Evolutionary conservation across 2,329 filamentous ascomycete species (phyloP).

Genomic region (Xylaria multiplex): DNA sequence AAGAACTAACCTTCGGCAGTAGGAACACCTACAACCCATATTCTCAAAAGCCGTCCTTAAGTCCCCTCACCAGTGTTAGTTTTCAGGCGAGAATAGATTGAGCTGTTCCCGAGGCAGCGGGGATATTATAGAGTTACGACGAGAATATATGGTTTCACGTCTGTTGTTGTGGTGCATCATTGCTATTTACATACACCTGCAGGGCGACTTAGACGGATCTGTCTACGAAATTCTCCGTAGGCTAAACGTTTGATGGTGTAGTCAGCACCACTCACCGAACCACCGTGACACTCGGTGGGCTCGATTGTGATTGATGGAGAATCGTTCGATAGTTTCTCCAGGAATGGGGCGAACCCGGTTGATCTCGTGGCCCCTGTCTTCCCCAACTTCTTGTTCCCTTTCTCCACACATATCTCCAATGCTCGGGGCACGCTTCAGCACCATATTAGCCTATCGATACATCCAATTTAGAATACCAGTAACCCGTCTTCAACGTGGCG

Average conservation of each 20-base stretch:
- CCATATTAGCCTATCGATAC: constrained; percentile 6
- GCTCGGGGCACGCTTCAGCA: constrained; percentile 13
- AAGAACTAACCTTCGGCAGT: no score
- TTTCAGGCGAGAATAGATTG: not conserved
- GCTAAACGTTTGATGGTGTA: constrained; percentile 26
- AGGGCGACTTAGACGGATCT: constrained; percentile 17
- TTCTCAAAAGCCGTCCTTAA: no score
- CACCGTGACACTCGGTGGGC: not conserved
- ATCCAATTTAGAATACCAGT: constrained; percentile 14
- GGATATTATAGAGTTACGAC: not conserved
- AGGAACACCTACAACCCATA: not conserved
- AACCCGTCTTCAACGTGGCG: constrained; percentile 21
- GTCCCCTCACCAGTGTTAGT: not conserved
- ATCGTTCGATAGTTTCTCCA: constrained; percentile 34
- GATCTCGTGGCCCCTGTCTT: constrained; percentile 33
- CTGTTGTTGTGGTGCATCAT: constrained; percentile 10
- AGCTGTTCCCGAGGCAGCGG: not conserved
- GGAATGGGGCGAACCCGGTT: constrained; percentile 35
- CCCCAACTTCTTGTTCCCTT: constrained; percentile 28
- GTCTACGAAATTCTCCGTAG: constrained; percentile 34
- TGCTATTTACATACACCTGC: constrained; percentile 1
- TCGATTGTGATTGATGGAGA: constrained; percentile 39
- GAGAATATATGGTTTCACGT: constrained; percentile 5
- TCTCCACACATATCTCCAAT: constrained; percentile 28
- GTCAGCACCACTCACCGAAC: constrained; percentile 4